phyloP scores from a whole-genome alignment of 1,284 basidiomycete genomes.

The Trichosporon sp. region DNA sequence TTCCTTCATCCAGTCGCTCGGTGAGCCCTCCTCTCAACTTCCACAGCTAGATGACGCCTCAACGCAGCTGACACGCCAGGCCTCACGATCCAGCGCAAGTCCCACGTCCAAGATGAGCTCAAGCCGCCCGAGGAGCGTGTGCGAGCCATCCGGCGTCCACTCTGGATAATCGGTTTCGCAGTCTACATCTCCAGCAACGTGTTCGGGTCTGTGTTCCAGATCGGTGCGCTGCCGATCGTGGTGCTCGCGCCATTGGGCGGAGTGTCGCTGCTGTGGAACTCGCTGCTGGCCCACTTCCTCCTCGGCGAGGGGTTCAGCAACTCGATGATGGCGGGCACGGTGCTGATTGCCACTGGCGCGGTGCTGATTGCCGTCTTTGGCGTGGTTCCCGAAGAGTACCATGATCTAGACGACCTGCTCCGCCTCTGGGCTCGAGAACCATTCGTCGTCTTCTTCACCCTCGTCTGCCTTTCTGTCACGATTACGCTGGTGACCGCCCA shows the following conservation, averaged over 20 bases:
- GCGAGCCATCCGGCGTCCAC: constrained; percentile 68
- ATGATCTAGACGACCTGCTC: constrained; percentile 79
- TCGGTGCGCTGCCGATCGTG: constrained; percentile 86
- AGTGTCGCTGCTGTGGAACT: constrained; percentile 88
- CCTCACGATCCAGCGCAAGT: constrained; percentile 89
- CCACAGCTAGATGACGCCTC: no score
- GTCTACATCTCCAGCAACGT: constrained; percentile 85
- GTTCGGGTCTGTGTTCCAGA: constrained; percentile 79
- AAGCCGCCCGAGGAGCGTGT: constrained; percentile 61
- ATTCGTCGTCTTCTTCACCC: constrained; percentile 74
- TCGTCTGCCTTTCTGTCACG: constrained; percentile 62
- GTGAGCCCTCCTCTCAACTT: no score
- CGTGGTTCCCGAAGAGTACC: constrained; percentile 85
- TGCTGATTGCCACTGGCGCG: constrained; percentile 82
- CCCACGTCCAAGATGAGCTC: constrained; percentile 78
- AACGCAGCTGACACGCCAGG: constrained; percentile 51
- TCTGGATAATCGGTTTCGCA: constrained; percentile 80
- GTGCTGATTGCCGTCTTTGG: constrained; percentile 86
- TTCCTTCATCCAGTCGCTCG: constrained; percentile 83
- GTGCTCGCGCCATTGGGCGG: constrained; percentile 90
- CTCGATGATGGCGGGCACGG: constrained; percentile 77
- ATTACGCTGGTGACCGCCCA: constrained; percentile 54
- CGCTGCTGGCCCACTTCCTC: constrained; percentile 79
- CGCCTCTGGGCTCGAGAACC: constrained; percentile 68
- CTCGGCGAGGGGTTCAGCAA: constrained; percentile 80